A percentile compares a stretch with the other conserved stretches of the same genome.
Evolutionary conservation across 192 early-diverging fungal genomes (phyloP).

Genomic region (Paraglomus brasilianum): DNA sequence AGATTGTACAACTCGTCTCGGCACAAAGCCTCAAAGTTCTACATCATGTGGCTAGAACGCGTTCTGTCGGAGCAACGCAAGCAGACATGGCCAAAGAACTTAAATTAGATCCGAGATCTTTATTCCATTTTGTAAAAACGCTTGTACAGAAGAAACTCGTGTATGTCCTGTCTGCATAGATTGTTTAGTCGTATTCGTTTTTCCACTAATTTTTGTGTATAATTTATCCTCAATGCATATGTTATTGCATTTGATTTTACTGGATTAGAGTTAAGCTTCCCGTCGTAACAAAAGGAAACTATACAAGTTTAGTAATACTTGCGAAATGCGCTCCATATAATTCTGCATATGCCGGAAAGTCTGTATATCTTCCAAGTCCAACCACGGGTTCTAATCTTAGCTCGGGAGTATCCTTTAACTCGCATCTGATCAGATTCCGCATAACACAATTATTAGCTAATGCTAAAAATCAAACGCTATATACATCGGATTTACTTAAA

Average conservation of each 20-base stretch:
- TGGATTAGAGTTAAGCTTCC: constrained; percentile 58
- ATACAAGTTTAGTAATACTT: constrained; percentile 60
- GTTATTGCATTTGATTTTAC: not conserved
- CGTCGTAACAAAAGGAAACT: constrained; percentile 54
- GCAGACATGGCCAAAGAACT: constrained; percentile 54
- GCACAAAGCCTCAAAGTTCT: constrained; percentile 40
- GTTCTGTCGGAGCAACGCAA: constrained; percentile 56
- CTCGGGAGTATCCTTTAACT: constrained; percentile 48
- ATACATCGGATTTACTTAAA: constrained; percentile 50
- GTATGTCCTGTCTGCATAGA: no score
- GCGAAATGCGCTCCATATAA: constrained; percentile 52
- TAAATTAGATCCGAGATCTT: constrained; percentile 57
- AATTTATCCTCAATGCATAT: not conserved
- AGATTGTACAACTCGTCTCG: constrained; percentile 26
- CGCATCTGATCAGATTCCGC: constrained; percentile 53
- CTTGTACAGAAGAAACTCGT: constrained; percentile 48
- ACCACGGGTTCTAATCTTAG: constrained; percentile 30
- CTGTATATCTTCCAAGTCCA: constrained; percentile 29
- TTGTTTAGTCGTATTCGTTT: constrained; percentile 2
- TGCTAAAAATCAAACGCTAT: constrained; percentile 55
- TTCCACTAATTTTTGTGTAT: not conserved
- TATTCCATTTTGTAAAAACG: constrained; percentile 63
- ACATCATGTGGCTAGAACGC: constrained; percentile 42
- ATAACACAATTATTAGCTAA: constrained; percentile 52
- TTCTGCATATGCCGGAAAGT: constrained; percentile 46